A percentile compares a stretch with the other conserved stretches of the same genome.
Evolutionary conservation across 2,329 filamentous ascomycete species (phyloP).

Genomic region (Alternaria angustiovoidea): DNA sequence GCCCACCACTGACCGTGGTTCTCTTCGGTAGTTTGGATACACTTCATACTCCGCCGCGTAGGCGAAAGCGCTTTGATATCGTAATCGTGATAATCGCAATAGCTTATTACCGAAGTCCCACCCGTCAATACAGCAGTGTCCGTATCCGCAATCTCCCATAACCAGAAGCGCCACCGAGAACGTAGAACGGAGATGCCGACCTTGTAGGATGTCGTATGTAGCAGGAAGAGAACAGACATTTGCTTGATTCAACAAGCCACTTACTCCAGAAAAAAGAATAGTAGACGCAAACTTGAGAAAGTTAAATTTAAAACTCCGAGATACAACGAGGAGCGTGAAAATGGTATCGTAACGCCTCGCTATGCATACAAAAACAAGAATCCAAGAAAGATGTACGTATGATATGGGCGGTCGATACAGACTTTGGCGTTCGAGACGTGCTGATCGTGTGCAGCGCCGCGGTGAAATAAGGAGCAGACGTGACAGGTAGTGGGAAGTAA

Average conservation of each 20-base stretch:
- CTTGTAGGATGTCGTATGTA: not conserved
- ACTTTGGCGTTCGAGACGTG: not conserved
- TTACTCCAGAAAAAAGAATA: not conserved
- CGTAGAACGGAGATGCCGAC: not conserved
- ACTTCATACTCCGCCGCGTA: not conserved
- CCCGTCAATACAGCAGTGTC: not conserved
- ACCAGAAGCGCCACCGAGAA: not conserved
- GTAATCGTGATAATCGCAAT: not conserved
- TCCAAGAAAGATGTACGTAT: not conserved
- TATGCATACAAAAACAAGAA: slow-evolving; percentile 40
- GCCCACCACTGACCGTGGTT: not conserved
- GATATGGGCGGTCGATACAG: not conserved
- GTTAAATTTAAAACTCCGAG: slow-evolving; percentile 14
- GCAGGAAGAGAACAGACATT: not conserved
- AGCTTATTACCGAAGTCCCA: not conserved
- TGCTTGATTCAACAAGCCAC: not conserved
- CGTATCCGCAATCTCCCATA: not conserved
- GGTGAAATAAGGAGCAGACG: not conserved
- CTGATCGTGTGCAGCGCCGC: not conserved
- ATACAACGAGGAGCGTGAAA: slow-evolving; percentile 22
- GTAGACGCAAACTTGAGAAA: slow-evolving; percentile 18
- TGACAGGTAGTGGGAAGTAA: not conserved
- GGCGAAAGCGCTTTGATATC: not conserved
- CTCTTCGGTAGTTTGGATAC: not conserved
- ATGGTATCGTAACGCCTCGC: slow-evolving; percentile 51